Evolutionary conservation across 2,329 filamentous ascomycete species (phyloP), one percentile per base, ranked within the genome.

Genomic region (Fusarium sp.): DNA sequence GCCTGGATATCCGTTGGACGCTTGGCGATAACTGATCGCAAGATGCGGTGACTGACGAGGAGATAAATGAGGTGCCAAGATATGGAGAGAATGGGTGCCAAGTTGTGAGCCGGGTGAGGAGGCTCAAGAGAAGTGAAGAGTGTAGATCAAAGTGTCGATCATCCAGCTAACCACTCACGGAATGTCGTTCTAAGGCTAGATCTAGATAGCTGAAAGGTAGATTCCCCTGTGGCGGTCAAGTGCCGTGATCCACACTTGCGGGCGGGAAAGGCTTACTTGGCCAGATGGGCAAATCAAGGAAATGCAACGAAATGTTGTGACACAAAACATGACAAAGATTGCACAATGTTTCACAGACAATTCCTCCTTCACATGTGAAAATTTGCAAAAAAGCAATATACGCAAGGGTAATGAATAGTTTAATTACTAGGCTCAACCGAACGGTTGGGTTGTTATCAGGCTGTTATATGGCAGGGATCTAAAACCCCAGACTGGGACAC

Each of bases 341-440:
- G 35, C 49, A 65, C 44, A 65, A 31, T 57, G 28, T 33, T 56
- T 41, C 18, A 64, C 41, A 31, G 58, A 49, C 41, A 56, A 49
- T 54, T 65, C 59, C 59, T 31, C 26, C 54, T 64, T 48, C 20
- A 14, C 41, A 39, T 36, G 28, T 61, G 22, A 60, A 49, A 59
- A 63, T 51, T 62, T 64, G 24, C 36, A 44, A 28, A 58, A 48
- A 56, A 48, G 9, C n/a, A 45, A 66, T 24, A 39, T 28, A 28
- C 24, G 24, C 35, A 55, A 28, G 51, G 64, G 35, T 49, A 24
- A 22, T 18, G 17, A 10, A 44, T 58, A 60, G 73, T 78, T 77
- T 69, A 78, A 78, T 78, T 78, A 69, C 63, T 54, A 63, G 72
- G 67, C 72, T 68, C 66, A 76, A 74, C 76, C 76, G 70, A 73